Conservation (phyloP, 2,329 filamentous ascomycete species). For the Lasiodiplodia theobromae region DNA sequence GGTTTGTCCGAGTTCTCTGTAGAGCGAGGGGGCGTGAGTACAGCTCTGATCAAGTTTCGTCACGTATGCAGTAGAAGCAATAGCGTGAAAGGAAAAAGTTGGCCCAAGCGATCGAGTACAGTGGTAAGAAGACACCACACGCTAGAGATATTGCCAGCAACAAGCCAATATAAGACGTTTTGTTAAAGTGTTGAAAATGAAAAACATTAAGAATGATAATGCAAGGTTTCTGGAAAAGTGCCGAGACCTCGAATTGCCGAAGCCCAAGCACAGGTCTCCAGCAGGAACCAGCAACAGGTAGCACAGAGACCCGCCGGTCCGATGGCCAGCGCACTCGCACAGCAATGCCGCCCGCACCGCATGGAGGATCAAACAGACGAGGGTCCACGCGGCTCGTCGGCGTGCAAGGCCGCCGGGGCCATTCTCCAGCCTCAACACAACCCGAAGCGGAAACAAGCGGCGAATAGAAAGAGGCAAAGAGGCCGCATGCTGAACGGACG, state of each 20-base stretch:
- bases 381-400: not conserved
- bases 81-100: not conserved
- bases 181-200: no score
- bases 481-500: not conserved
- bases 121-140: not conserved
- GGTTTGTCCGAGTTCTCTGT: conserved; percentile 56
- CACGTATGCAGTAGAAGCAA: not conserved
- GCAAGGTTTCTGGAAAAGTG: not conserved
- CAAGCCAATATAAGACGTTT: not conserved
- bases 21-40: not conserved
- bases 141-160: not conserved
- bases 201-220: not conserved
- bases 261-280: conserved; percentile 1
- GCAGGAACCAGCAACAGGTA: not conserved
- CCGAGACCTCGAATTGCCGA: not conserved
- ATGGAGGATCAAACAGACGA: not conserved
- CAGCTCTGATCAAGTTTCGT: not conserved
- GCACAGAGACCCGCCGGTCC: not conserved
- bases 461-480: not conserved
- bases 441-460: not conserved
- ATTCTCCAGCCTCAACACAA: not conserved
- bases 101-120: not conserved
- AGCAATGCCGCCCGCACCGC: conserved; percentile 9
- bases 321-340: not conserved
- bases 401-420: not conserved